A percentile compares a stretch with the other conserved stretches of the same genome.
These are phyloP conservation scores for Globisporangium nagaii DNA, from an alignment of 352 stramenopile species.

Conservation along the genomic window DNA sequence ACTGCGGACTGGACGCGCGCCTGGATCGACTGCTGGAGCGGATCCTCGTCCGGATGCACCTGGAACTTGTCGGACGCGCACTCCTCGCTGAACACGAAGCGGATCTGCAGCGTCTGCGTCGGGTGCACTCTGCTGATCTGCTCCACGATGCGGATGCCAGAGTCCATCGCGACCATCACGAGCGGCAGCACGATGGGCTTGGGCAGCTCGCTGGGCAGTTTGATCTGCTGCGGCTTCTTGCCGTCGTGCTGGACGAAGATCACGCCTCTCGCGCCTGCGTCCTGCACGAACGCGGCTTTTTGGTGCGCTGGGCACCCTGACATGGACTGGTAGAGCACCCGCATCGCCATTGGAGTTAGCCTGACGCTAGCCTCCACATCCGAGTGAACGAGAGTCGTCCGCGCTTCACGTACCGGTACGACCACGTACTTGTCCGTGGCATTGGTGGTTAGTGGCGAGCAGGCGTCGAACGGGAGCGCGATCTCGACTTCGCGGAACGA, in stretches of 20 bases:
- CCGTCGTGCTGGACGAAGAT: slow-evolving; percentile 52
- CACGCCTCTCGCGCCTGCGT: slow-evolving; percentile 53
- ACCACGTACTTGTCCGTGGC: slow-evolving; percentile 52
- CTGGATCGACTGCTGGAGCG: slow-evolving; percentile 25
- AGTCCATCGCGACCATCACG: slow-evolving; percentile 65
- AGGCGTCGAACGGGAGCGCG: slow-evolving; percentile 49
- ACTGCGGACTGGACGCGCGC: slow-evolving; percentile 33
- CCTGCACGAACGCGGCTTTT: slow-evolving; percentile 50
- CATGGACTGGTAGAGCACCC: slow-evolving; percentile 20
- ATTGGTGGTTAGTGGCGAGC: slow-evolving; percentile 33
- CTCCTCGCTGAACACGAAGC: slow-evolving; percentile 51
- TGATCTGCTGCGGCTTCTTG: slow-evolving; percentile 52
- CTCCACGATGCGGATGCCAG: slow-evolving; percentile 39
- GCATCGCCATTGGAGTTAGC: not conserved
- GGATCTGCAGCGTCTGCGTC: slow-evolving; percentile 28
- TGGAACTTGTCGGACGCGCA: slow-evolving; percentile 37
- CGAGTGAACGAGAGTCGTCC: not conserved
- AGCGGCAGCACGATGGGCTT: slow-evolving; percentile 43
- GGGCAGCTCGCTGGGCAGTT: slow-evolving; percentile 30
- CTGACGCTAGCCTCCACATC: not conserved
- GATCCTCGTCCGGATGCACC: slow-evolving; percentile 38
- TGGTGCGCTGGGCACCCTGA: slow-evolving; percentile 56
- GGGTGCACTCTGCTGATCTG: slow-evolving; percentile 25
- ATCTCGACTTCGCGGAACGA: slow-evolving; percentile 45
- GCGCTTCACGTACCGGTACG: slow-evolving; percentile 51